Conservation (phyloP, 495 filamentous ascomycete genomes). For the Aspergillus hancockii region DNA sequence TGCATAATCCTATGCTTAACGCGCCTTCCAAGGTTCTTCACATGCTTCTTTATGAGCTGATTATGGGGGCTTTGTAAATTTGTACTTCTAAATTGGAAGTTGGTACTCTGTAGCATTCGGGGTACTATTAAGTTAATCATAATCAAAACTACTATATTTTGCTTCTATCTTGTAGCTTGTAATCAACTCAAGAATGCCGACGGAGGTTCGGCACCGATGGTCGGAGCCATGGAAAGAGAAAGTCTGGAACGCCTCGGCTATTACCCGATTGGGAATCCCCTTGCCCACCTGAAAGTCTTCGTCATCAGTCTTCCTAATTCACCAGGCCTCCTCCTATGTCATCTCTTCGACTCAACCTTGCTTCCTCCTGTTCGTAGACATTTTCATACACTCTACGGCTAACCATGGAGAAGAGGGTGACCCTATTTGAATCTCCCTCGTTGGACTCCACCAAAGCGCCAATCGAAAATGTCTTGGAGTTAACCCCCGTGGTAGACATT, state of each 20-base stretch:
- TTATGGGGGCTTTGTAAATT: too few relatives aligned
- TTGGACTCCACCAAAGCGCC: constrained; percentile 69
- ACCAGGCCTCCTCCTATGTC: background rate
- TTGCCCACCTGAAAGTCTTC: constrained; percentile 10
- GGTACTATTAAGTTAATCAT: too few relatives aligned
- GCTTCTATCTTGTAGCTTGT: too few relatives aligned
- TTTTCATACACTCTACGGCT: background rate
- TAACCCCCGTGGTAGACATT: constrained; percentile 78
- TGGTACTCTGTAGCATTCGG: background rate
- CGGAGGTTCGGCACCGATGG: background rate
- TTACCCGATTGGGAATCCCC: constrained; percentile 23
- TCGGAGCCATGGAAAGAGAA: background rate
- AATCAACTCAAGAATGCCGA: too few relatives aligned
- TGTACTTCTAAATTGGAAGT: background rate
- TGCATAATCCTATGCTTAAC: background rate
- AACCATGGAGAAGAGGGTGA: constrained; percentile 47
- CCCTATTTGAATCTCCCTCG: constrained; percentile 75
- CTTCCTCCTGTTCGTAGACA: background rate
- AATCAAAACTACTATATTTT: too few relatives aligned
- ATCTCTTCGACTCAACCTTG: background rate
- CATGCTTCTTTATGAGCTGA: background rate
- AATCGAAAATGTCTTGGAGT: constrained; percentile 86
- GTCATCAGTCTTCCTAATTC: constrained; percentile 1
- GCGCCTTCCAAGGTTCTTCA: background rate
- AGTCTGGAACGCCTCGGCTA: constrained; percentile 20